phyloP scores from a whole-genome alignment of 257 asterid genomes.

The Haberlea rhodopensis region DNA sequence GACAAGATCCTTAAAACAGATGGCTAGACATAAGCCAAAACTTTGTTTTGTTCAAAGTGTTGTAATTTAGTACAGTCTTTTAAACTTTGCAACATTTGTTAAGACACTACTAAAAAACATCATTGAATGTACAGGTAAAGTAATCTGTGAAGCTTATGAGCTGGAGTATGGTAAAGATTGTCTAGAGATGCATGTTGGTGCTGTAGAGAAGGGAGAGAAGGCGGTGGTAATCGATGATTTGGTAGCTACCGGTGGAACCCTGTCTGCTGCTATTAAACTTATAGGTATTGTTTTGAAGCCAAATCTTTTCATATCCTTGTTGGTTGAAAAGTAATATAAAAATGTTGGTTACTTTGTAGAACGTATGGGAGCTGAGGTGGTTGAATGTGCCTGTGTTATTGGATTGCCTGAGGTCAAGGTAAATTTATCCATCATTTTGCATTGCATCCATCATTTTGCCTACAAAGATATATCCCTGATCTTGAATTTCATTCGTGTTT shows the following conservation, averaged over 20 bases:
- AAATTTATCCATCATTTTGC: conserved; percentile 2
- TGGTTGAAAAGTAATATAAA: background rate
- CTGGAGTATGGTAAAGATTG: conserved; percentile 80
- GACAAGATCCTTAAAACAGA: too few relatives aligned
- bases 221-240: conserved; percentile 73
- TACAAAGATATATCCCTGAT: background rate
- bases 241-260: conserved; percentile 89
- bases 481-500: background rate
- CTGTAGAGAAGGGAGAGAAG: conserved; percentile 59
- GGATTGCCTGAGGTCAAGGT: conserved; percentile 78
- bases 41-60: background rate
- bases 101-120: background rate
- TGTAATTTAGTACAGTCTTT: background rate
- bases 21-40: too few relatives aligned
- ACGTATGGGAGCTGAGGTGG: conserved; percentile 65
- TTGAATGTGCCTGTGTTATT: conserved; percentile 76
- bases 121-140: conserved; percentile 45
- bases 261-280: conserved; percentile 72
- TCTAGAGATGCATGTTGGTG: conserved; percentile 74
- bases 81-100: background rate
- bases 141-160: conserved; percentile 59
- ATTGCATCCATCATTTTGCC: background rate
- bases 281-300: conserved; percentile 38
- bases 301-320: background rate
- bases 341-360: conserved; percentile 33